Evolutionary conservation across 257 asterid species (phyloP).

Genomic region (Marsdenia floribunda): DNA sequence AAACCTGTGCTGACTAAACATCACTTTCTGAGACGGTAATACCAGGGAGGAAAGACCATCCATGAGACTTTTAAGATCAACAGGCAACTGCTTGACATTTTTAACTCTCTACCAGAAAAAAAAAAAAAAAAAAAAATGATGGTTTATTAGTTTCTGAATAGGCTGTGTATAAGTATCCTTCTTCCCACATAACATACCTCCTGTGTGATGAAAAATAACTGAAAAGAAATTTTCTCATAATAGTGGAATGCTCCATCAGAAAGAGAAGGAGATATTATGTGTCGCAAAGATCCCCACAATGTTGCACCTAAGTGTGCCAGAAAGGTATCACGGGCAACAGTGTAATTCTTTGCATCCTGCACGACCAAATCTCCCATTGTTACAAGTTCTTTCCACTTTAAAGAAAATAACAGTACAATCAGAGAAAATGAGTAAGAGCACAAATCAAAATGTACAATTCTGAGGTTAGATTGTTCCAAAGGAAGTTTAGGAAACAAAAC

Average conservation of each 20-base stretch:
- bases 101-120: conserved; percentile 55
- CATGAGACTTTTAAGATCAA: conserved; percentile 67
- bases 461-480: neutral
- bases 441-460: neutral
- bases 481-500: neutral
- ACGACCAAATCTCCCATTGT: conserved; percentile 14
- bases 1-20: conserved; percentile 77
- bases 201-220: conserved; percentile 82
- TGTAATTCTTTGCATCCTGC: conserved; percentile 84
- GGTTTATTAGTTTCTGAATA: conserved; percentile 11
- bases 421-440: neutral
- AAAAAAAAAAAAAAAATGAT: conserved; percentile 12
- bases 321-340: conserved; percentile 95
- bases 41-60: conserved; percentile 76
- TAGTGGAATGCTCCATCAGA: conserved; percentile 98
- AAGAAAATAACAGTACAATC: neutral
- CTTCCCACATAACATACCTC: conserved; percentile 50
- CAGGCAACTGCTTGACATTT: conserved; percentile 57
- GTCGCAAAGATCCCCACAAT: conserved; percentile 95
- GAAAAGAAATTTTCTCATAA: conserved; percentile 88
- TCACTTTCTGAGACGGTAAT: conserved; percentile 78
- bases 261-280: conserved; percentile 87
- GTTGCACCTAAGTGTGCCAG: conserved; percentile 97
- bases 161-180: neutral
- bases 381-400: neutral